Evolutionary conservation across 495 filamentous ascomycete genomes (phyloP).

Genomic region (Penicillium manginii): DNA sequence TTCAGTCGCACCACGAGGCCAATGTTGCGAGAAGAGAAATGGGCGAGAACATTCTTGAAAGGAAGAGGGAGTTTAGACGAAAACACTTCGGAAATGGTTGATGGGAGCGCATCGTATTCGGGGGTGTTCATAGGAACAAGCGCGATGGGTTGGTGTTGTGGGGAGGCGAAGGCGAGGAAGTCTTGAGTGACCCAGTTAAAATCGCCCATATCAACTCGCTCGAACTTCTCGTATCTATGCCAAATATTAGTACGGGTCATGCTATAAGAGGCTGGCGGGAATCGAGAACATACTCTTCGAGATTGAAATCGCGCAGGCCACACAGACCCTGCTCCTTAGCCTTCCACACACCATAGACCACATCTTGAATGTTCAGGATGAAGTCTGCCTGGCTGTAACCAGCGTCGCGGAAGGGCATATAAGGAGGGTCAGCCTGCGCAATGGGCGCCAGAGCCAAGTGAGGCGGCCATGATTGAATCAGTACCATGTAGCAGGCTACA

Average conservation of each 20-base stretch:
- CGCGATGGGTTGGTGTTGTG: constrained; percentile 75
- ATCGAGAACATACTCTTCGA: constrained; percentile 75
- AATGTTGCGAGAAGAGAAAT: constrained; percentile 84
- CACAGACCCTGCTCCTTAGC: constrained; percentile 94
- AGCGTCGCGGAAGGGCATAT: constrained; percentile 98
- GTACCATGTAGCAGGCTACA: constrained; percentile 96
- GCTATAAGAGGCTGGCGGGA: neutral
- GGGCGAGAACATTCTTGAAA: constrained; percentile 92
- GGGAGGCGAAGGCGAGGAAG: constrained; percentile 96
- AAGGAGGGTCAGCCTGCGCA: constrained; percentile 90
- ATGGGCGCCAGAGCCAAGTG: constrained; percentile 96
- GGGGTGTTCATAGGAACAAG: constrained; percentile 72
- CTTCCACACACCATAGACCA: constrained; percentile 98
- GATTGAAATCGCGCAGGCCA: constrained; percentile 82
- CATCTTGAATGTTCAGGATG: constrained; percentile 89
- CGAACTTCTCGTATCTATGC: constrained; percentile 83
- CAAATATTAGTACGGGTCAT: constrained; percentile 24
- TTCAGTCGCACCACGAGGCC: constrained; percentile 95
- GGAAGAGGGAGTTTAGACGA: constrained; percentile 67
- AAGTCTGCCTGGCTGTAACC: constrained; percentile 99
- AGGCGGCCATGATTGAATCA: constrained; percentile 97
- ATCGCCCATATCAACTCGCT: constrained; percentile 96
- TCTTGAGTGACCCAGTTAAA: constrained; percentile 98
- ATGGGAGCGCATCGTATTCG: constrained; percentile 71
- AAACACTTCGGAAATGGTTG: constrained; percentile 66